Base-by-base conservation (phyloP, 306 rosid genomes). In the Aeschynomene evenia region DNA sequence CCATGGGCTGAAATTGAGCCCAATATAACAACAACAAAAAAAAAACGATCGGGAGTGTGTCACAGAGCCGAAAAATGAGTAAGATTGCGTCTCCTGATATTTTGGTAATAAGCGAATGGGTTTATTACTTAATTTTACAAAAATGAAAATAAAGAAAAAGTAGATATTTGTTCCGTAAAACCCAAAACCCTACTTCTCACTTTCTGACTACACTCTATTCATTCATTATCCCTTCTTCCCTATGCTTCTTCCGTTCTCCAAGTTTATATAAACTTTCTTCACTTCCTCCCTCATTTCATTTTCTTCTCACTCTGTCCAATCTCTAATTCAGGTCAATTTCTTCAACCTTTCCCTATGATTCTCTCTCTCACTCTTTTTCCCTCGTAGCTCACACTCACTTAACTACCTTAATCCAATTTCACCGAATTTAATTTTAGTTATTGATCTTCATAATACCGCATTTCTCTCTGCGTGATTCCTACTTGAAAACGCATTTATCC, bases 141-240 rank as follows among this genome's bases (percentile, higher is more conserved):
- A 51, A 49, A 74, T 18, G 15, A 45, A 45, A 28, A 28, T 28
- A 28, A 28, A 28, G n/a, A n/a, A n/a, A 4, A 4, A 5, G 10
- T 45, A 64, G 73, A 81, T 71, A 80, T 28, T 62, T 46, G 16
- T 36, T 33, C 37, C 70, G 55, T 39, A 81, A 81, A 81, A 81
- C 85, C 85, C 82, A 77, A 81, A 81, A 81, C 85, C 85, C 82
- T 81, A 81, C 70, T 68, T 78, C 76, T 24, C 14, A 18, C 3
- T 6, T 42, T 45, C 59, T 34, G 20, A 14, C 45, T 64, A 9
- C 43, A 11, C 18, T 40, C 0, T 33, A 9, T 59, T 66, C 66
- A 72, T 59, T 59, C 66, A 72, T 59, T 59, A 68, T 78, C 78
- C 78, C 67, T 48, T 71, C 15, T 15, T 50, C 19, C 66, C 4